phyloP scores from a whole-genome alignment of 2,329 filamentous ascomycete species.

The Septoria linicola region DNA sequence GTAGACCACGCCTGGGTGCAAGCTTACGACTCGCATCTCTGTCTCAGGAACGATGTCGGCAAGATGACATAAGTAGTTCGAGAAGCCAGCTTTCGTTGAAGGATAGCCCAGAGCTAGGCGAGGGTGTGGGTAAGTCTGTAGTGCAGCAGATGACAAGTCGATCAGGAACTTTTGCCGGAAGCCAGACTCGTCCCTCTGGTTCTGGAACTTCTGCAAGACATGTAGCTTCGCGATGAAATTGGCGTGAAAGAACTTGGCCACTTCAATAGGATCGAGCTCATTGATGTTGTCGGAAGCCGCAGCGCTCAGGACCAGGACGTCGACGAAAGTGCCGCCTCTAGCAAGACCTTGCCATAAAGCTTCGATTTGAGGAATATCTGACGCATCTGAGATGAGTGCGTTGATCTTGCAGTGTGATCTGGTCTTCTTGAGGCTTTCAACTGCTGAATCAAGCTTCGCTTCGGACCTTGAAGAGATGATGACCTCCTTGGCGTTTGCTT shows the following conservation, averaged over 20 bases:
- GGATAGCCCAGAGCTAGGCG: slow-evolving; percentile 8
- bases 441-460: slow-evolving; percentile 12
- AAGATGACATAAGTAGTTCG: slow-evolving; percentile 15
- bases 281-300: slow-evolving; percentile 3
- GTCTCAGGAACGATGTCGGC: slow-evolving; percentile 6
- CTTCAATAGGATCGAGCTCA: slow-evolving; percentile 6
- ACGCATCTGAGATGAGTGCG: slow-evolving; percentile 4
- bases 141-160: slow-evolving; percentile 11
- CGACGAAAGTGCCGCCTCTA: slow-evolving; percentile 1
- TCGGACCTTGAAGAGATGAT: slow-evolving; percentile 8
- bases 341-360: slow-evolving; percentile 4
- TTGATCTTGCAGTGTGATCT: background rate
- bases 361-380: slow-evolving; percentile 2
- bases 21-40: slow-evolving; percentile 9
- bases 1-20: slow-evolving; percentile 15
- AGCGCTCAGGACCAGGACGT: slow-evolving; percentile 11
- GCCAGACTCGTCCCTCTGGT: background rate
- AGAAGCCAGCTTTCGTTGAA: slow-evolving; percentile 8
- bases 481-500: slow-evolving; percentile 10
- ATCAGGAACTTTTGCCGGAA: slow-evolving; percentile 5
- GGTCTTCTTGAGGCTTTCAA: slow-evolving; percentile 1
- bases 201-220: slow-evolving; percentile 11
- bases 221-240: slow-evolving; percentile 11
- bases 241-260: slow-evolving; percentile 8
- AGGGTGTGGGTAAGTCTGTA: slow-evolving; percentile 9